These are phyloP conservation scores for Saccharum hybrid DNA, from an alignment of 202 grass and related monocot genomes.

Conservation along the genomic window DNA sequence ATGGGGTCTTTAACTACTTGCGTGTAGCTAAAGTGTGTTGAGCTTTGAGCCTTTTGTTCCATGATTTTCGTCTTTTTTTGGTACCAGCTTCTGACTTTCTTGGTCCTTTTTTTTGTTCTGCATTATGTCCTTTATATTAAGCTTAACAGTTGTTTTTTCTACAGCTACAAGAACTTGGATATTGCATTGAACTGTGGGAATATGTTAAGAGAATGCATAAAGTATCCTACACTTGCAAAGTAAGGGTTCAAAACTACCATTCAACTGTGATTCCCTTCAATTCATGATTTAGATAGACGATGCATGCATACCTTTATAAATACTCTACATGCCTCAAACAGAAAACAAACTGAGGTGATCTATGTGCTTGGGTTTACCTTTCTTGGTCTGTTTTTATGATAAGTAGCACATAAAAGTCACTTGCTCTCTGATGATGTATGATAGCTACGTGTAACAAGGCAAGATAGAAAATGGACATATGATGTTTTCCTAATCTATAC, in stretches of 20 bases:
- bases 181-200: constrained; percentile 98
- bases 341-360: constrained; percentile 13
- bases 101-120: neutral
- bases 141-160: constrained; percentile 28
- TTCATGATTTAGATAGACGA: constrained; percentile 2
- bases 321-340: neutral
- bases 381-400: neutral
- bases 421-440: neutral
- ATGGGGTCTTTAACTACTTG: constrained; percentile 21
- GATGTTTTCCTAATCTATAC: neutral
- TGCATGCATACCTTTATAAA: constrained; percentile 9
- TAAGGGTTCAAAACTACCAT: constrained; percentile 59
- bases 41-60: neutral
- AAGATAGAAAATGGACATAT: neutral
- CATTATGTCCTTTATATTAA: constrained; percentile 33
- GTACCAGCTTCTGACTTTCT: neutral
- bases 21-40: constrained; percentile 11
- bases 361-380: constrained; percentile 8
- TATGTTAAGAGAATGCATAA: constrained; percentile 98
- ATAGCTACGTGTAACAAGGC: neutral
- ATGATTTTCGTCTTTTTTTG: constrained; percentile 4
- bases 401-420: neutral
- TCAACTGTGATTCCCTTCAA: neutral
- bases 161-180: constrained; percentile 98
- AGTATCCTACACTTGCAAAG: constrained; percentile 91